Conservation (phyloP, 441 rosid species). For the Geranium incanum region DNA sequence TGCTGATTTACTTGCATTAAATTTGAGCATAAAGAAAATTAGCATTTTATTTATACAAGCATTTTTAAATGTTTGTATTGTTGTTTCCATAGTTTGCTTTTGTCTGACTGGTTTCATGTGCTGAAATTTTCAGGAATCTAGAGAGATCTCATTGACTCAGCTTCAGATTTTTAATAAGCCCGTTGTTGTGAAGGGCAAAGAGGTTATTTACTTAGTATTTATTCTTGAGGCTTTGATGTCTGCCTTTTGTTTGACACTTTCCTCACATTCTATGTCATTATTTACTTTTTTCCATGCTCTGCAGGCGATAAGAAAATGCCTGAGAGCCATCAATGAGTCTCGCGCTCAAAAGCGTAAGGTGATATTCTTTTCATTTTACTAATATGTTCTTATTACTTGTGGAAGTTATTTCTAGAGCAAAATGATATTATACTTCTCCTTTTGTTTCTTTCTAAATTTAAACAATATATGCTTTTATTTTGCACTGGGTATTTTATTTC, state of each 20-base stretch:
- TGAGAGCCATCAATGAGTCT: constrained; percentile 92
- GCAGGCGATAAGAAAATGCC: constrained; percentile 80
- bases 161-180: constrained; percentile 57
- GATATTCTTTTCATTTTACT: constrained; percentile 3
- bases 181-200: constrained; percentile 69
- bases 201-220: constrained; percentile 43
- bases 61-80: not conserved
- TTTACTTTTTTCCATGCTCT: constrained; percentile 3
- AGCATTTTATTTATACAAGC: not conserved
- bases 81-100: constrained; percentile 8
- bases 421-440: constrained; percentile 9
- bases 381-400: constrained; percentile 10
- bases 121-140: constrained; percentile 56
- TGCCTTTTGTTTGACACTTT: not conserved
- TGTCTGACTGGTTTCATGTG: constrained; percentile 23
- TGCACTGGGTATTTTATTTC: not conserved
- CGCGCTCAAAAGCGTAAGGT: constrained; percentile 99
- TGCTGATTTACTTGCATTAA: not conserved
- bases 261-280: constrained; percentile 15
- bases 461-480: not conserved
- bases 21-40: not conserved
- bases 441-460: constrained; percentile 3
- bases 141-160: constrained; percentile 65
- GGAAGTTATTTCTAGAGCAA: not conserved
- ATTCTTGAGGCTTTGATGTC: constrained; percentile 19